Conservation (phyloP, 2,329 filamentous ascomycete genomes). For the Alternaria rosae region DNA sequence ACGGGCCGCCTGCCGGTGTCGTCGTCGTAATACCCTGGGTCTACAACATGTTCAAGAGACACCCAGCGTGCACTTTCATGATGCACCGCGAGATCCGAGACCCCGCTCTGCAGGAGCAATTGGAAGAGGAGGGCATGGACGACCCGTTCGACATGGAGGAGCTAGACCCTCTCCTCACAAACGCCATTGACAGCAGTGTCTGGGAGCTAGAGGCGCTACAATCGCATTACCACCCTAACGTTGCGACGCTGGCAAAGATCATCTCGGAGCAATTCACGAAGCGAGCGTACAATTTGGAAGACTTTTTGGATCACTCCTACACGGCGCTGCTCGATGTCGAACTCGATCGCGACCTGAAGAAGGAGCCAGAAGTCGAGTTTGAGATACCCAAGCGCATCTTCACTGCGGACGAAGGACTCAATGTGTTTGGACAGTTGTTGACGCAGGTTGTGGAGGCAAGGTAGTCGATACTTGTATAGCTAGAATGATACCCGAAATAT, state of each 20-base stretch:
- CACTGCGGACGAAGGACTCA: constrained; percentile 47
- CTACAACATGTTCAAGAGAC: constrained; percentile 91
- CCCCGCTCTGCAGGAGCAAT: constrained; percentile 62
- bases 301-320: constrained; percentile 96
- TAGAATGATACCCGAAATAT: constrained; percentile 11
- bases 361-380: constrained; percentile 87
- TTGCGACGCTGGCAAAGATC: constrained; percentile 91
- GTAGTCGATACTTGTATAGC: constrained; percentile 16
- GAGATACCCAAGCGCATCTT: constrained; percentile 91
- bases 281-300: constrained; percentile 91
- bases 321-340: constrained; percentile 85
- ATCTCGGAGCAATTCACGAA: constrained; percentile 98
- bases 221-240: constrained; percentile 95
- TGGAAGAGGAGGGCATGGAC: constrained; percentile 68
- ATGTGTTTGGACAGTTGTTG: constrained; percentile 42
- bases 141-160: constrained; percentile 83
- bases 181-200: constrained; percentile 88
- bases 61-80: constrained; percentile 95
- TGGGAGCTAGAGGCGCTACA: constrained; percentile 95
- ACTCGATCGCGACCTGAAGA: constrained; percentile 82
- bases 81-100: constrained; percentile 78
- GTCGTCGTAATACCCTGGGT: constrained; percentile 91
- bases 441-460: constrained; percentile 38
- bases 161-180: constrained; percentile 81
- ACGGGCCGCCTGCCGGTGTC: constrained; percentile 87